Base-by-base conservation (phyloP, 805 yeast genomes). In the Lipomyces kockii region DNA sequence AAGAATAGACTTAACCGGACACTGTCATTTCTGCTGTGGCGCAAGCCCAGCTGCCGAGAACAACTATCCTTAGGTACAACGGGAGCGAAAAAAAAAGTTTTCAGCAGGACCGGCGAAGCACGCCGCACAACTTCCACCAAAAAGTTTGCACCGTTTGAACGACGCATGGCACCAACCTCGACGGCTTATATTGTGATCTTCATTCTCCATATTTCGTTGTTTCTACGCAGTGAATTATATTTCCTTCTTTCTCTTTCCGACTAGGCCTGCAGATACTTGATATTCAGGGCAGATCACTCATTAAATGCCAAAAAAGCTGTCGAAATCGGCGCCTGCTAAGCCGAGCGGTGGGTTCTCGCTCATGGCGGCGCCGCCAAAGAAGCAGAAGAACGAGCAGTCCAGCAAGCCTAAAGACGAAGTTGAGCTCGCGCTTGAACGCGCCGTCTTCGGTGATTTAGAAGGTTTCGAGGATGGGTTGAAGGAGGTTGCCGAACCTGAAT, bases 371-470 rank as follows among this genome's bases (percentile, higher is more conserved):
- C 61, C 61, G n/a, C 58, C 61, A 12, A 65, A 65, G 62, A 61
- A 57, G 60, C 62, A 37, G 52, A 62, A 51, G 52, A 34, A 46
- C 49, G 53, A 17, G 5, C 20, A 4, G 34, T 37, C 52, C 34
- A 34, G 20, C 51, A 37, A 52, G 34, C 58, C 34, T n/a, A 94
- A 95, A 73, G 96, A 91, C 76, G 89, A 85, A 61, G 97, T 92
- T 76, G 99, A 95, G 78, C 73, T 88, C 55, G 84, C 80, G 64
- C 83, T 95, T 61, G 97, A 93, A 70, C 90, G 86, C 77, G 82
- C 91, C 14, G 97, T 95, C 3, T 93, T 95, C 79, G 98, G 99
- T 17, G 98, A 95, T 76, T 73, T 83, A 2, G 89, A 86, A 64
- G 89, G 94, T 37, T 89, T 90, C 79, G 90, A 87, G 74, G 75